phyloP scores from a whole-genome alignment of 2,329 filamentous ascomycete genomes.

The Cryphonectria nitschkei region DNA sequence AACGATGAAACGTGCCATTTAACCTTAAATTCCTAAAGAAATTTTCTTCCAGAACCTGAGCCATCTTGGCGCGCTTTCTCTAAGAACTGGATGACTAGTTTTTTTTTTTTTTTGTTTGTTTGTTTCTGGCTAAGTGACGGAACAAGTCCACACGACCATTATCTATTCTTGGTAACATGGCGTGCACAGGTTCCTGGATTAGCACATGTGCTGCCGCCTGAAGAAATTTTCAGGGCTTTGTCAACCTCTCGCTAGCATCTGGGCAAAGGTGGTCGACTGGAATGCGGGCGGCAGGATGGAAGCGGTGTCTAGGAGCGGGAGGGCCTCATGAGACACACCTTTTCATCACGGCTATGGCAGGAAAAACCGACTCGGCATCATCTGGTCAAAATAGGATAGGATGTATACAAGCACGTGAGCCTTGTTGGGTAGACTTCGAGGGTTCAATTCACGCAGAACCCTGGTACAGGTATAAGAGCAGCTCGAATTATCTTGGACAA shows the following conservation, averaged over 20 bases:
- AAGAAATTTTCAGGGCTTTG: neutral
- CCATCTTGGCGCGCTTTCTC: neutral
- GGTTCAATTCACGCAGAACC: neutral
- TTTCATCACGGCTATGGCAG: neutral
- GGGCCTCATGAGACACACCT: neutral
- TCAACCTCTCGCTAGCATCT: neutral
- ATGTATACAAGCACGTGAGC: neutral
- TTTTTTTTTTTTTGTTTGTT: neutral
- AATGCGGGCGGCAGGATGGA: conserved; percentile 3
- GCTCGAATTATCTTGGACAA: neutral
- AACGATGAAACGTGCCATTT: conserved; percentile 1
- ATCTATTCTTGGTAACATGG: conserved; percentile 1
- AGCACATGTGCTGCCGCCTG: neutral
- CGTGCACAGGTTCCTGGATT: neutral
- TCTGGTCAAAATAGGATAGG: neutral
- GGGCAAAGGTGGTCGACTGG: neutral
- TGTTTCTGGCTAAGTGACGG: neutral
- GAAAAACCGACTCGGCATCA: neutral
- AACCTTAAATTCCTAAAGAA: neutral
- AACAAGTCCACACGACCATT: neutral
- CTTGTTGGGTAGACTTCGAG: neutral
- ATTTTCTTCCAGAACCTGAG: neutral
- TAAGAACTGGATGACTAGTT: neutral
- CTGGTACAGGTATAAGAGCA: neutral
- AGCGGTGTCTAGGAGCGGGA: neutral